These are phyloP conservation scores for Parastagonospora avenae DNA, from an alignment of 2,329 filamentous ascomycete genomes.

Conservation along the genomic window DNA sequence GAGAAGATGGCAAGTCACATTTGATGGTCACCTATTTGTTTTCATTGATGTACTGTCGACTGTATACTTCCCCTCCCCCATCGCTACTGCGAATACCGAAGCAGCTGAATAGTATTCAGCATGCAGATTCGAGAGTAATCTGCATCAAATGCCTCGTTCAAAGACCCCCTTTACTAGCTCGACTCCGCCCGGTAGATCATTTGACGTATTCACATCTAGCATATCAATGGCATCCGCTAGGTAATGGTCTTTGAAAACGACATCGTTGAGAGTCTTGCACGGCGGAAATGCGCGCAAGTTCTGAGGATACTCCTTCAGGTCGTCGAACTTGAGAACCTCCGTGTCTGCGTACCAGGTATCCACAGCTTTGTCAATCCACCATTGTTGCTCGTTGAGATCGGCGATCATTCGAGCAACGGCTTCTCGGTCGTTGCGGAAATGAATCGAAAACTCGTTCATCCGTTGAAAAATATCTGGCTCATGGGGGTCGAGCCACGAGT, in stretches of 20 bases:
- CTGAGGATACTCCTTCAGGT: background rate
- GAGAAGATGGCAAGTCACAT: too few species aligned
- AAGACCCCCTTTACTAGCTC: background rate
- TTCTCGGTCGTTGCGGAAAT: background rate
- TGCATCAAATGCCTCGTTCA: background rate
- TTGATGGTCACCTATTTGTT: too few species aligned
- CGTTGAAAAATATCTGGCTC: background rate
- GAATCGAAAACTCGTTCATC: background rate
- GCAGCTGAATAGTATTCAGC: too few species aligned
- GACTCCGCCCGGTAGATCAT: background rate
- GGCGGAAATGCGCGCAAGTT: background rate
- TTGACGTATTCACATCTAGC: background rate
- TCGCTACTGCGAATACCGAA: too few species aligned
- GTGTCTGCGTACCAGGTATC: too few species aligned
- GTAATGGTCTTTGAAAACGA: background rate
- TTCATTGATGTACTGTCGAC: too few species aligned
- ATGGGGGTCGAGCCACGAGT: background rate
- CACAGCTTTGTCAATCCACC: too few species aligned
- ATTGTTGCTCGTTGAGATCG: too few species aligned
- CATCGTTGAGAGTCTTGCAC: background rate
- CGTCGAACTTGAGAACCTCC: background rate
- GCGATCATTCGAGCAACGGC: too few species aligned
- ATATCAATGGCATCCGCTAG: background rate
- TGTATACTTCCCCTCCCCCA: too few species aligned
- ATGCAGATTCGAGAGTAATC: background rate